These are phyloP conservation scores for Graphilbum fragrans DNA, from an alignment of 2,329 filamentous ascomycete genomes.

Conservation along the genomic window DNA sequence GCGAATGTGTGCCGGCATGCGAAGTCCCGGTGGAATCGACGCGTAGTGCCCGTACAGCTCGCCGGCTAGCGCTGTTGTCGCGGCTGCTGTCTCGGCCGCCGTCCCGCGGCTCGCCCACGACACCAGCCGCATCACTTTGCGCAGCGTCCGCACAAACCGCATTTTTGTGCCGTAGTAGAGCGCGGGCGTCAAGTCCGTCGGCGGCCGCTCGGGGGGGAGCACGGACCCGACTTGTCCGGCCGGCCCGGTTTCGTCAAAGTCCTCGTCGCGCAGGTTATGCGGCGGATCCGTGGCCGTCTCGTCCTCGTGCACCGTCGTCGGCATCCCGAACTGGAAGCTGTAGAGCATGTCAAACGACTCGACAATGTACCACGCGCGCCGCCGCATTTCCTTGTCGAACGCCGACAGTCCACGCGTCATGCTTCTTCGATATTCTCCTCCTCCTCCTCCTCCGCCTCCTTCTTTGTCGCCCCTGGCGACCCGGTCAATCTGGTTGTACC, in stretches of 20 bases:
- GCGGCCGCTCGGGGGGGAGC: constrained; percentile 43
- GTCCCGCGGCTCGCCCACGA: constrained; percentile 8
- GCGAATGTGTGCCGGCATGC: constrained; percentile 9
- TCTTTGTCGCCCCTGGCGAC: too few species aligned
- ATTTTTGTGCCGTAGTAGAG: constrained; percentile 40
- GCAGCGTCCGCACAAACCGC: constrained; percentile 19
- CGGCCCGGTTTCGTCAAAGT: constrained; percentile 49
- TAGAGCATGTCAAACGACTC: constrained; percentile 35
- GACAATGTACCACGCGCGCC: constrained; percentile 35
- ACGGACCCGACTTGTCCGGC: too few species aligned
- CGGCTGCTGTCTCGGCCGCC: background rate
- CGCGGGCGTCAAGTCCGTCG: constrained; percentile 43
- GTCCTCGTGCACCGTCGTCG: constrained; percentile 33
- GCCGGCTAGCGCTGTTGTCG: constrained; percentile 1
- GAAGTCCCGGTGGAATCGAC: constrained; percentile 7
- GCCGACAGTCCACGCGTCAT: constrained; percentile 19
- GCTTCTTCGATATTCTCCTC: too few species aligned
- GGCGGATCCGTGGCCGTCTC: constrained; percentile 52
- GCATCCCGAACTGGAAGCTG: constrained; percentile 34
- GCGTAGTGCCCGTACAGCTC: constrained; percentile 3
- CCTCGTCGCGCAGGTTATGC: constrained; percentile 51
- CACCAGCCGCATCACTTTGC: constrained; percentile 34
- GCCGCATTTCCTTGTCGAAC: constrained; percentile 39
- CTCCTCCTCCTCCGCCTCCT: constrained; percentile 1
- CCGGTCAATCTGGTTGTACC: constrained; percentile 31